A percentile compares a stretch with the other conserved stretches of the same genome.
phyloP scores from a whole-genome alignment of 352 stramenopile genomes.

The Phytophthora hibernalis region DNA sequence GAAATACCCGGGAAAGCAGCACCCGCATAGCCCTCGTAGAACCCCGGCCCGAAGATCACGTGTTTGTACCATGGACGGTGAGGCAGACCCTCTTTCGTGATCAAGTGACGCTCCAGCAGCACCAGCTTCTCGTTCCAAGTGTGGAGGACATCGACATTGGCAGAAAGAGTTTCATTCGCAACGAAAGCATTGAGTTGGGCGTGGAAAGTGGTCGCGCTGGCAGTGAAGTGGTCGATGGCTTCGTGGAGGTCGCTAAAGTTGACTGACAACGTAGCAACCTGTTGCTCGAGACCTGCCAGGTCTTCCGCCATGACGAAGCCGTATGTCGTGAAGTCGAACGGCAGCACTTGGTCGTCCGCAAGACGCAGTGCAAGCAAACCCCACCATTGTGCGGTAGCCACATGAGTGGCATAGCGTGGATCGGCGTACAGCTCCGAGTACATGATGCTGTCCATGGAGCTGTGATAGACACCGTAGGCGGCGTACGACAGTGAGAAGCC shows the following conservation, averaged over 20 bases:
- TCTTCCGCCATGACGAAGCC: slow-evolving; percentile 40
- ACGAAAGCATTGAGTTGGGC: background rate
- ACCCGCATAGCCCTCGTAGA: slow-evolving; percentile 43
- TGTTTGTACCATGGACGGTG: slow-evolving; percentile 52
- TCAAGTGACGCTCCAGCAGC: slow-evolving; percentile 42
- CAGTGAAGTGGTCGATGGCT: background rate
- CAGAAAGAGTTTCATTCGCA: background rate
- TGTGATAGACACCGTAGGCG: slow-evolving; percentile 79
- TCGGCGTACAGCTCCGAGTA: slow-evolving; percentile 65
- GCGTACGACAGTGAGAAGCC: slow-evolving; percentile 38
- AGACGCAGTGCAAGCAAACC: slow-evolving; percentile 55
- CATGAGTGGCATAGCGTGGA: slow-evolving; percentile 53
- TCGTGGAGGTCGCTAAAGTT: background rate
- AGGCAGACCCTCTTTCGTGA: slow-evolving; percentile 36
- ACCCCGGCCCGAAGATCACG: slow-evolving; percentile 45
- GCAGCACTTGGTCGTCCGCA: slow-evolving; percentile 41
- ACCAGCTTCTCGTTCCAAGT: slow-evolving; percentile 44
- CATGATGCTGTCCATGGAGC: slow-evolving; percentile 77
- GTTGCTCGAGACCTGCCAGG: slow-evolving; percentile 26
- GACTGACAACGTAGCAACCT: background rate
- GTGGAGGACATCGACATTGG: slow-evolving; percentile 5
- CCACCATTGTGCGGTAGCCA: slow-evolving; percentile 51
- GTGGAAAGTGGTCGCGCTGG: background rate
- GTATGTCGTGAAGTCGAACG: slow-evolving; percentile 54
- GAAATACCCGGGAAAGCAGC: slow-evolving; percentile 43